Conservation (phyloP, 1,284 basidiomycete species). For the Malassezia globosa region DNA sequence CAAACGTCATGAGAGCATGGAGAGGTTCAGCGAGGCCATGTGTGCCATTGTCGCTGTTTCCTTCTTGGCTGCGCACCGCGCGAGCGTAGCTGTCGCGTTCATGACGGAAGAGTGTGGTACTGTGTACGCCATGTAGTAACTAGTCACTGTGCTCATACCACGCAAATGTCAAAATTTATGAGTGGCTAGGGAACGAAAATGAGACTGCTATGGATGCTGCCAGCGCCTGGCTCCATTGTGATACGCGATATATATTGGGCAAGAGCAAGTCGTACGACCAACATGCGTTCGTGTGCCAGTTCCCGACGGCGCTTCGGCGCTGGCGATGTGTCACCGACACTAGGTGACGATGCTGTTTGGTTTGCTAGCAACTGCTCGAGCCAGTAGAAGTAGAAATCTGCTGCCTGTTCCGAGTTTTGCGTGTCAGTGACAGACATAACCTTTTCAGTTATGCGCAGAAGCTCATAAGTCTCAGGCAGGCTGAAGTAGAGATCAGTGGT, state of each 20-base stretch:
- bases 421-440: slow-evolving; percentile 21
- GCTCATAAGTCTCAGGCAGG: slow-evolving; percentile 31
- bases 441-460: slow-evolving; percentile 37
- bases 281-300: slow-evolving; percentile 14
- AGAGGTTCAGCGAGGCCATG: no score
- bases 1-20: no score
- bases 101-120: no score
- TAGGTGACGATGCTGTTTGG: no score
- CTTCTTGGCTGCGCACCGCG: no score
- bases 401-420: slow-evolving; percentile 22
- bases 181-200: no score
- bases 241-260: slow-evolving; percentile 16
- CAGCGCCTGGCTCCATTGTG: slow-evolving; percentile 1
- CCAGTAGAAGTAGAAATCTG: slow-evolving; percentile 31
- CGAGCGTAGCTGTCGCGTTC: no score
- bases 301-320: not conserved
- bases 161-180: slow-evolving; percentile 15
- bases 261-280: slow-evolving; percentile 11
- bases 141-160: slow-evolving; percentile 18
- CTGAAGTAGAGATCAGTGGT: slow-evolving; percentile 20
- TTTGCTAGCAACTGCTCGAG: slow-evolving; percentile 26
- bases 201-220: not conserved
- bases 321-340: not conserved
- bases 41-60: no score
- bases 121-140: no score